Conservation (phyloP, 2,329 filamentous ascomycete species). For the Aureobasidium sp. region DNA sequence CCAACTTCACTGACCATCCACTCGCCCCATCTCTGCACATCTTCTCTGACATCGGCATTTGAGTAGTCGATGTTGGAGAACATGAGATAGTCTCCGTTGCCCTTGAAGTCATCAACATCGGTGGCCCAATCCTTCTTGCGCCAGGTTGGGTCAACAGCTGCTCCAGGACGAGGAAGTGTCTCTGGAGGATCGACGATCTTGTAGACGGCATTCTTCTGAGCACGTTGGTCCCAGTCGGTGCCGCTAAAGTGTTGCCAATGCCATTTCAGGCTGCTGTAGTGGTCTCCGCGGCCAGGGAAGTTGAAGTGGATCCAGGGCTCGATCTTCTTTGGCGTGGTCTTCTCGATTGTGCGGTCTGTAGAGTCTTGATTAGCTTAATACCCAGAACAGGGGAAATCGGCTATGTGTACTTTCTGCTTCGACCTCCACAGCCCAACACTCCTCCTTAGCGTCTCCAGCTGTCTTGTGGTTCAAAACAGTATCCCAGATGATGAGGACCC, state of each 20-base stretch:
- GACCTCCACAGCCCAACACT: slow-evolving; percentile 54
- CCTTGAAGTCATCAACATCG: slow-evolving; percentile 53
- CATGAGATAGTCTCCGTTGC: slow-evolving; percentile 63
- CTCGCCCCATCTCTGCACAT: slow-evolving; percentile 57
- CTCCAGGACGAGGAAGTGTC: neutral
- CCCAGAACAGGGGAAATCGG: too few relatives aligned
- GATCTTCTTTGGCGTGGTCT: slow-evolving; percentile 51
- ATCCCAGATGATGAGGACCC: slow-evolving; percentile 57
- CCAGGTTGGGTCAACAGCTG: slow-evolving; percentile 8
- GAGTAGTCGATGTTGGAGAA: slow-evolving; percentile 61
- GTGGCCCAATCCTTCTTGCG: slow-evolving; percentile 54
- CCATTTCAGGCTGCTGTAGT: slow-evolving; percentile 55
- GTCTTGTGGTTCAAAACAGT: slow-evolving; percentile 66
- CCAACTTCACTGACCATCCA: slow-evolving; percentile 57
- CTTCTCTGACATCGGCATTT: slow-evolving; percentile 53
- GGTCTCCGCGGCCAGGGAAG: slow-evolving; percentile 51
- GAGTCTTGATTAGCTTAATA: slow-evolving; percentile 21
- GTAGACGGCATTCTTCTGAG: slow-evolving; percentile 53
- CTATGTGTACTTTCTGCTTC: slow-evolving; percentile 33
- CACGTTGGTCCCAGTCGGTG: slow-evolving; percentile 54
- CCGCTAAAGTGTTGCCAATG: slow-evolving; percentile 60
- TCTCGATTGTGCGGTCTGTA: slow-evolving; percentile 45
- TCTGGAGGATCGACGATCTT: slow-evolving; percentile 44
- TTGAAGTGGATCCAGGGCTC: slow-evolving; percentile 60
- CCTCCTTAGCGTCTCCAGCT: slow-evolving; percentile 57